Evolutionary conservation across 805 yeast species (phyloP), one percentile per base, ranked within the genome.

Genomic region (Blastobotrys robertii): DNA sequence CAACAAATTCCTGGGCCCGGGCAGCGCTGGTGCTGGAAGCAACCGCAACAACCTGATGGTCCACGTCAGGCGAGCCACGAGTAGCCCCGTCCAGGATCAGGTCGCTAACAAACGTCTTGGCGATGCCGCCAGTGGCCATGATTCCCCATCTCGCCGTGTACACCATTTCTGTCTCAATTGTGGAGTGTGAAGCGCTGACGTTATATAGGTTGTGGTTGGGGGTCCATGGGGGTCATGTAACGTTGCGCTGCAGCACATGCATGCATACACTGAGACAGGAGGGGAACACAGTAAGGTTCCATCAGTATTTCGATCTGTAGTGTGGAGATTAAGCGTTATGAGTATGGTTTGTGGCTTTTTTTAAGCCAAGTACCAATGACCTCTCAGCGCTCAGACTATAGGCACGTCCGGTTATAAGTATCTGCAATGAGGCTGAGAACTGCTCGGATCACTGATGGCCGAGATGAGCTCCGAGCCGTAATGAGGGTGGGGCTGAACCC

Each of bases 51-150:
- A 56, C 43, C 38, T 45, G 47, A 46, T 57, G 62, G 19, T 33
- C 38, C 12, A 57, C 55, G 41, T 57, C 61, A 14, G 42, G 25
- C 22, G 52, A 58, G 14, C 48, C 49, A 12, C 59, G 51, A 19
- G 47, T 39, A 10, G 46, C 34, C 4, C 57, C 49, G 22, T 51
- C 51, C 13, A 44, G 45, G 34, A 45, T 33, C 29, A 58, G 39
- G 41, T 58, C 63, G 41, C 48, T 44, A 34, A 48, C 41, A 44
- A 58, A 58, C 11, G 49, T 45, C 13, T 45, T 43, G 31, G 62
- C 53, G 43, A 58, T 58, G 15, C 52, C 53, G 12, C 63, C 63
- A 19, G 60, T 50, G 36, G 56, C 57, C 14, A 55, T 42, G 33
- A 55, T 52, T 11, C 59, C 59, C 59, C 59, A 55, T 30, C 45